Evolutionary conservation across 2,329 filamentous ascomycete species (phyloP).

Genomic region (Scytalidium lignicola): DNA sequence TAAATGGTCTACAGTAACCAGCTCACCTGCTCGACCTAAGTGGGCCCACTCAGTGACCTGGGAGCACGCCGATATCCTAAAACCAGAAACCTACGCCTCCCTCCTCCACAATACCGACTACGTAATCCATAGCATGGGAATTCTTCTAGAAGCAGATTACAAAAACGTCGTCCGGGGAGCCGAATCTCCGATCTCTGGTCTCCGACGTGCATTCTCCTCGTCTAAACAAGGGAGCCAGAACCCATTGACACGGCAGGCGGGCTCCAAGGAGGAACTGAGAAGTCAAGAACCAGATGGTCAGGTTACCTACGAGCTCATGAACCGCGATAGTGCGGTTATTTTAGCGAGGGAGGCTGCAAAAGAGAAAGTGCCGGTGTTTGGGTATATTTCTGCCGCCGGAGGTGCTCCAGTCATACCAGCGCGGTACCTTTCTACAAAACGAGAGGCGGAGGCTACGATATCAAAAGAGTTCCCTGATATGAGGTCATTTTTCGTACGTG

Average conservation of each 20-base stretch:
- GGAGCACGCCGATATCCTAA: constrained; percentile 83
- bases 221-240: constrained; percentile 61
- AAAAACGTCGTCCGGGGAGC: constrained; percentile 82
- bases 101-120: constrained; percentile 73
- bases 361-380: constrained; percentile 64
- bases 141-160: constrained; percentile 95
- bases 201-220: constrained; percentile 72
- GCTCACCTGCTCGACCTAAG: constrained; percentile 60
- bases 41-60: constrained; percentile 84
- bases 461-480: constrained; percentile 66
- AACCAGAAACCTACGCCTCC: constrained; percentile 71
- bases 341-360: constrained; percentile 71
- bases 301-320: constrained; percentile 96
- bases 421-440: constrained; percentile 86
- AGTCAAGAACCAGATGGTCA: constrained; percentile 66
- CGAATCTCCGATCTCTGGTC: constrained; percentile 73
- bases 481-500: constrained; percentile 76
- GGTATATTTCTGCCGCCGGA: constrained; percentile 83
- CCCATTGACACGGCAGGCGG: constrained; percentile 58
- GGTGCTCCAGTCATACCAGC: constrained; percentile 79
- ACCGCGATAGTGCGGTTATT: constrained; percentile 80
- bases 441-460: constrained; percentile 80
- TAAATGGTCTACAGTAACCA: constrained; percentile 74
- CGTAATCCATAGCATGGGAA: constrained; percentile 93
- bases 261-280: constrained; percentile 49